Conservation (phyloP, 768 basidiomycete species). For the Serendipita sp. region DNA sequence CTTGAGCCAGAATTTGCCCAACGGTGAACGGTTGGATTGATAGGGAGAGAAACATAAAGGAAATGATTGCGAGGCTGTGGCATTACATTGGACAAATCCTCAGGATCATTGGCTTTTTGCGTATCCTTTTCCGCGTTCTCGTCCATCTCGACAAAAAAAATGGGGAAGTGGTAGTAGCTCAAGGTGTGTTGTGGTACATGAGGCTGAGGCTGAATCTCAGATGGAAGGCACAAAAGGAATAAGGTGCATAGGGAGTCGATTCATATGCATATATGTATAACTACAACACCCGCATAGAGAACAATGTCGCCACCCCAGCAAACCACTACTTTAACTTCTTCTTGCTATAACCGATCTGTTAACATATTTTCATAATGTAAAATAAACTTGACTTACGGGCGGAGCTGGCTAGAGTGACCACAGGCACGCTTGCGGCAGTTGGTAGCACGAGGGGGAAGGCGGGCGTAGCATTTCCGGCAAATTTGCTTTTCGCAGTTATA, state of each 20-base stretch:
- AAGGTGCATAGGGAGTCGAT: background rate
- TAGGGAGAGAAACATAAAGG: background rate
- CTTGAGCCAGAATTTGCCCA: background rate
- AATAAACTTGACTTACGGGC: slow-evolving; percentile 44
- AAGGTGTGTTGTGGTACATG: too few relatives aligned
- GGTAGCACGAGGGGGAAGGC: slow-evolving; percentile 96
- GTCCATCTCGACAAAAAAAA: too few relatives aligned
- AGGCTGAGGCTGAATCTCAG: too few relatives aligned
- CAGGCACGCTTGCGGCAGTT: slow-evolving; percentile 96
- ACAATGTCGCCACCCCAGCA: background rate
- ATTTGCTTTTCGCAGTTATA: slow-evolving; percentile 99
- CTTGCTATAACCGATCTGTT: slow-evolving; percentile 37
- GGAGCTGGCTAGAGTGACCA: slow-evolving; percentile 80
- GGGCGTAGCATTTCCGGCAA: slow-evolving; percentile 99
- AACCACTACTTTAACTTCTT: slow-evolving; percentile 82
- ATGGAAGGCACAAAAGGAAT: background rate
- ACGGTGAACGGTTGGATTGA: background rate
- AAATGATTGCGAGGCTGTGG: background rate
- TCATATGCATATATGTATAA: background rate
- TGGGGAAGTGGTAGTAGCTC: too few relatives aligned
- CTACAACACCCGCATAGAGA: background rate
- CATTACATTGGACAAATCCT: too few relatives aligned
- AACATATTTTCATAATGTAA: slow-evolving; percentile 1
- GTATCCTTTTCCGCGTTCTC: too few relatives aligned
- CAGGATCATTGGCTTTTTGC: too few relatives aligned